Base-by-base conservation (phyloP, 768 basidiomycete species). In the Dictyophora rubrovolvata region DNA sequence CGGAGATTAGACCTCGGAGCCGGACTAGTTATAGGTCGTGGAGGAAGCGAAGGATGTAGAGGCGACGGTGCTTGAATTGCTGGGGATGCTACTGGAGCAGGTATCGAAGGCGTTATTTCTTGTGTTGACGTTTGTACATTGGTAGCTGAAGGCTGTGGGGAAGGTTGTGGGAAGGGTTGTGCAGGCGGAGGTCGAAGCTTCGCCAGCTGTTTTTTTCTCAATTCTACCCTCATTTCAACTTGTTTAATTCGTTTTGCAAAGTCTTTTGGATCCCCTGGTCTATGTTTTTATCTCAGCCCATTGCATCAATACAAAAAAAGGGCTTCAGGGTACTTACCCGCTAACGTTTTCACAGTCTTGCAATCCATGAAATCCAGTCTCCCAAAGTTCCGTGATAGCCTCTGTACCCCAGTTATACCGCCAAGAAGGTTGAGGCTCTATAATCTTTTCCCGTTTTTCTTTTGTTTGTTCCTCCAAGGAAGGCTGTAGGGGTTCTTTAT, bases 301-400 rank as follows among this genome's bases (percentile, higher is more conserved):
- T 23, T 17, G 33, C 50, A 23, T 59, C 21, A 46, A 46, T 33
- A 9, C 54, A 52, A 14, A 54, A 46, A 48, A 54, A 49, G 33
- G 14, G 48, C 2, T 22, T 9, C 11, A 6, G 49, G 64, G 53
- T 50, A 64, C 78, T 69, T 65, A 87, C 88, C 78, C 79, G 77
- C 84, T 85, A 11, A 82, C 82, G 59, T 74, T 79, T 66, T 86
- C 75, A 23, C 90, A 69, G 68, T 89, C 85, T 10, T 64, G 56
- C 56, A 87, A 66, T 53, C 81, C 80, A 61, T 81, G 74, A 65
- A 85, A 90, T 16, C 89, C 89, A 83, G 87, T 82, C 59, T 83
- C 80, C 89, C 89, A 93, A 28, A 89, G 86, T 61, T 89, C 87
- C 1, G 86, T 87, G 67, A 91, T 70, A 0, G 86, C 74, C 60